These are phyloP conservation scores for Annulohypoxylon maeteangense DNA, from an alignment of 495 filamentous ascomycete species.

Conservation along the genomic window DNA sequence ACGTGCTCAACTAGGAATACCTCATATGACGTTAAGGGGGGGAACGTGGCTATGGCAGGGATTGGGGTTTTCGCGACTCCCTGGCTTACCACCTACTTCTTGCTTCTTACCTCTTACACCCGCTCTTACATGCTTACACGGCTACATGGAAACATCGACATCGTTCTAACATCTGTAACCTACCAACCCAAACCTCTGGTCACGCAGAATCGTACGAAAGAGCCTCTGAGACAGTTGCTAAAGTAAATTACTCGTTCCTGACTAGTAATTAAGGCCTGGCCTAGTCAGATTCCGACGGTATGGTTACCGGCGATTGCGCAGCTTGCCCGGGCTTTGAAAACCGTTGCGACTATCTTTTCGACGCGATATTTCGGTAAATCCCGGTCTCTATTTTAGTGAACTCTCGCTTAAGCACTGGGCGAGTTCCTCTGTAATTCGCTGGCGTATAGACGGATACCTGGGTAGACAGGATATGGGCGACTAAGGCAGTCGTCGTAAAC, in stretches of 20 bases:
- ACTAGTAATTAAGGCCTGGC: slow-evolving; percentile 28
- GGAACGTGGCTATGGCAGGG: slow-evolving; percentile 32
- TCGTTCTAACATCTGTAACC: background rate
- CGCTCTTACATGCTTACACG: background rate
- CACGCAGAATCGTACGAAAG: slow-evolving; percentile 18
- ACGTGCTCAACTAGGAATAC: slow-evolving; percentile 13
- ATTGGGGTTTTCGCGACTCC: slow-evolving; percentile 19
- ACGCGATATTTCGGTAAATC: slow-evolving; percentile 22
- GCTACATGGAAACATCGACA: background rate
- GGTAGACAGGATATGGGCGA: slow-evolving; percentile 10
- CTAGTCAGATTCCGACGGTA: slow-evolving; percentile 34
- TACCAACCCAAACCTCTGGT: slow-evolving; percentile 20
- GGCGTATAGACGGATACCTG: background rate
- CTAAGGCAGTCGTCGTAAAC: background rate
- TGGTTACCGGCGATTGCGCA: slow-evolving; percentile 32
- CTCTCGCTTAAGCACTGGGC: background rate
- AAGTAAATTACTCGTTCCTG: slow-evolving; percentile 28
- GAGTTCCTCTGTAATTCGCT: background rate
- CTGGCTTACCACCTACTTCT: background rate
- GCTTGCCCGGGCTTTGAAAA: slow-evolving; percentile 25
- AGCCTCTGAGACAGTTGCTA: slow-evolving; percentile 29
- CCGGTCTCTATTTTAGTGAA: slow-evolving; percentile 6
- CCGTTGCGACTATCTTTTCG: slow-evolving; percentile 27
- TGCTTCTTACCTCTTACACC: background rate
- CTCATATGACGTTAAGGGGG: slow-evolving; percentile 21